These are phyloP conservation scores for Dactylellina parvicollis DNA, from an alignment of 2,329 filamentous ascomycete species.

Conservation along the genomic window DNA sequence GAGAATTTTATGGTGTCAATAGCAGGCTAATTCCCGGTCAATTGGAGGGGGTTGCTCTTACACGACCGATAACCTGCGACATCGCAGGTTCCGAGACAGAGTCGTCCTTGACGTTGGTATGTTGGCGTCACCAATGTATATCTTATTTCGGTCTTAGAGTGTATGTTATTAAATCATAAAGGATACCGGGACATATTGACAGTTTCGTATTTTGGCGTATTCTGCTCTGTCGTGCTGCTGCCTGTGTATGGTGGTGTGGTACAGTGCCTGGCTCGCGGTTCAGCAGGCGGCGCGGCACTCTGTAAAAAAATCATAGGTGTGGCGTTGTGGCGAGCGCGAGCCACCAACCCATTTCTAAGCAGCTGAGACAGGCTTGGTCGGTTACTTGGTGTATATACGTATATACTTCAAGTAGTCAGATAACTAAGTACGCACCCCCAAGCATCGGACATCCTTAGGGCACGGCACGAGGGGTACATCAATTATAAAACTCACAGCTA, in stretches of 20 bases:
- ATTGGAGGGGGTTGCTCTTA: constrained; percentile 62
- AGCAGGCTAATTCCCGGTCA: not conserved
- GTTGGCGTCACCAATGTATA: not conserved
- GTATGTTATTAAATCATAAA: not conserved
- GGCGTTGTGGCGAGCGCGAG: not conserved
- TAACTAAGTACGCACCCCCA: too few relatives aligned
- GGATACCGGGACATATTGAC: not conserved
- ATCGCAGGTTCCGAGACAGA: constrained; percentile 64
- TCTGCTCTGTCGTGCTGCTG: not conserved
- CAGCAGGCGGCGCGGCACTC: too few relatives aligned
- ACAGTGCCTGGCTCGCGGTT: not conserved
- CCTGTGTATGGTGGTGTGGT: not conserved
- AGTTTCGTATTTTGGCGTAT: not conserved
- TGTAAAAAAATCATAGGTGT: not conserved
- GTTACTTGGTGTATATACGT: not conserved
- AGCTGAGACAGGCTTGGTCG: not conserved
- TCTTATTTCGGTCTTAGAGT: not conserved
- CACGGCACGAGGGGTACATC: too few relatives aligned
- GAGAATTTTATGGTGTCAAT: not conserved
- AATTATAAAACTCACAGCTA: too few relatives aligned
- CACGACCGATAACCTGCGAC: constrained; percentile 82
- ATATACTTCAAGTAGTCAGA: too few relatives aligned
- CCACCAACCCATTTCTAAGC: constrained; percentile 15
- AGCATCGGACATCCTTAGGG: too few relatives aligned
- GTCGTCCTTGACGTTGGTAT: constrained; percentile 21